Base-by-base conservation (phyloP, 2,329 filamentous ascomycete species). In the Rhynchosporium graminicola region DNA sequence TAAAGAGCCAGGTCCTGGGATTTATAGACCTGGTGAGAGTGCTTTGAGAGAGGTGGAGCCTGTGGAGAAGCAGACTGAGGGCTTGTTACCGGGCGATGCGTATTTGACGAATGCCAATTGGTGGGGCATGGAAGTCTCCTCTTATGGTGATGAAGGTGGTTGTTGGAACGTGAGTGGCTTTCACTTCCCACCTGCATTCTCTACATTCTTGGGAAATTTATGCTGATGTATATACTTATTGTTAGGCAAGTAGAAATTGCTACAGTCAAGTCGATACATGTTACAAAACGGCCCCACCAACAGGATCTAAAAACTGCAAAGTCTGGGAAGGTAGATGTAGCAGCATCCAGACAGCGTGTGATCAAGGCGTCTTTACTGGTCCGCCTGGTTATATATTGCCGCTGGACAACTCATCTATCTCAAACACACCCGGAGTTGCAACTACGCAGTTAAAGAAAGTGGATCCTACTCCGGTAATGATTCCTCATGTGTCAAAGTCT, bases 41-140 rank as follows among this genome's bases (percentile, higher is more conserved):
- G 12, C 1, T 2, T 13, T 2, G 31, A 36, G 12, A 13, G 20
- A 7, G 48, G 57, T 59, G 8, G 7, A 58, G 33, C n/a, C 20
- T 4, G 64, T 63, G 68, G 62, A 48, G 58, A 47, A 38, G 3
- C 80, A 82, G 66, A 75, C 70, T 3, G 77, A 80, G 46, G 86
- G 85, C 12, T 74, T 80, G 12, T 77, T 85, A 58, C 87, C 87
- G 0, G 60, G 70, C 1, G 76, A 79, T 68, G 89, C 85, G 71
- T 77, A 90, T 43, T 71, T 87, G 63, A 84, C 85, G 71, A 90
- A 90, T 72, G 88, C 78, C 63, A 91, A 92, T 77, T 92, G 88
- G 88, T 90, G 87, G 75, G 87, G 82, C 57, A 77, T 80, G 63
- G 82, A 89, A 70, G 79, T 91, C 0, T 73, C 82, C 0, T 69